Conservation (phyloP, 768 basidiomycete genomes). For the Mycena belliarum region DNA sequence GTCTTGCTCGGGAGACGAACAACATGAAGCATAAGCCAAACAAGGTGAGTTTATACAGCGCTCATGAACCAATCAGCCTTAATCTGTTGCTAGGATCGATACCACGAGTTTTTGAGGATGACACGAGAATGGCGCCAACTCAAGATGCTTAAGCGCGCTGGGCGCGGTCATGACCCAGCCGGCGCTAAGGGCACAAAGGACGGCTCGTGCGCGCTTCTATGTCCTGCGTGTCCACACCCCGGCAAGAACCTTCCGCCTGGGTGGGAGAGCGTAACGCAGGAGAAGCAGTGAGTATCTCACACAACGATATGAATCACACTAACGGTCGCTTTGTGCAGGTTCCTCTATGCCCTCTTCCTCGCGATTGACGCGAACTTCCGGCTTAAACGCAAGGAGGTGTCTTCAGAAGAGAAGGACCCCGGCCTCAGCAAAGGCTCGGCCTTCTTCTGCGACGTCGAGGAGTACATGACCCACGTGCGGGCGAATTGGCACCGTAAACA, state of each 20-base stretch:
- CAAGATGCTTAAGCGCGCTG: constrained; percentile 19
- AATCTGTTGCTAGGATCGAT: constrained; percentile 22
- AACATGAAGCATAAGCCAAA: background rate
- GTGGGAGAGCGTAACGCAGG: constrained; percentile 21
- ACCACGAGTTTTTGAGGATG: constrained; percentile 16
- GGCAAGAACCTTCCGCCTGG: constrained; percentile 25
- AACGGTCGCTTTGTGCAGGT: background rate
- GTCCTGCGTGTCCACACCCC: constrained; percentile 31
- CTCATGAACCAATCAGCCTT: no score
- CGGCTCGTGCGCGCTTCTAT: constrained; percentile 26
- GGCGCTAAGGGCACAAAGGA: constrained; percentile 2
- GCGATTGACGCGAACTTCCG: constrained; percentile 33
- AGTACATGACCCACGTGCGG: background rate
- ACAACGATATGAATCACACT: no score
- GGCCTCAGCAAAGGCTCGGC: background rate
- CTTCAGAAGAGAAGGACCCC: background rate
- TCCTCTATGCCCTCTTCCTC: background rate
- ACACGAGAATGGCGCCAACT: constrained; percentile 19
- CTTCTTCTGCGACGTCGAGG: background rate
- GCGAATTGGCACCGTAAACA: background rate
- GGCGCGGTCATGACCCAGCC: background rate
- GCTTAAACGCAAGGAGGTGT: background rate
- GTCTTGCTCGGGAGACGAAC: background rate
- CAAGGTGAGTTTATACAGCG: no score
- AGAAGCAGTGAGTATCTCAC: background rate